These are phyloP conservation scores for Capsicum rhomboideum DNA, from an alignment of 257 asterid genomes.

Conservation along the genomic window DNA sequence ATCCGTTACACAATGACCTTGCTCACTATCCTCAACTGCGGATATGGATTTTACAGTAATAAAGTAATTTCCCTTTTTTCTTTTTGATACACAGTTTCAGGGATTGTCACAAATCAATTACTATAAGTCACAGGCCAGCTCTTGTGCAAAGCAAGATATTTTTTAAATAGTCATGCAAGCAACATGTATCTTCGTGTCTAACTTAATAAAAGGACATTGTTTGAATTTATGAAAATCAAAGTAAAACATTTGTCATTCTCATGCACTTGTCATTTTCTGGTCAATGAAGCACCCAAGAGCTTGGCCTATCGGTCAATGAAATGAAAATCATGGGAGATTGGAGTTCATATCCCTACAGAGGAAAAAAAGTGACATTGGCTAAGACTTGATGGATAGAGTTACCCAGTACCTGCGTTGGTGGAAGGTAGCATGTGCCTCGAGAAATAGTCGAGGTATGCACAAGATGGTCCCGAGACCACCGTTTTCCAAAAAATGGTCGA, in stretches of 20 bases:
- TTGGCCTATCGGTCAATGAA: not conserved
- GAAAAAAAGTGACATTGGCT: not conserved
- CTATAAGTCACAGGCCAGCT: not conserved
- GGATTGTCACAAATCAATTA: not conserved
- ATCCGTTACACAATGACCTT: not conserved
- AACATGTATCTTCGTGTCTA: not conserved
- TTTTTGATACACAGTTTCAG: not conserved
- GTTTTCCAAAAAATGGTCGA: not conserved
- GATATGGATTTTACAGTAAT: not conserved
- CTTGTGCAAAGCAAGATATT: not conserved
- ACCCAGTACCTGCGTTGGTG: not conserved
- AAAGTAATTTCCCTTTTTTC: not conserved
- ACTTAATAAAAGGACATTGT: not conserved
- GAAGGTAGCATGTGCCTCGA: not conserved
- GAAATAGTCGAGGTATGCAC: not conserved
- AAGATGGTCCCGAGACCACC: not conserved
- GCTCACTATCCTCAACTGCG: not conserved
- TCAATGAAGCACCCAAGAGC: not conserved
- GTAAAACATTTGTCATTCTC: not conserved
- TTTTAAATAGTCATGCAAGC: not conserved
- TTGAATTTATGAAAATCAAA: not conserved
- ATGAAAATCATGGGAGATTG: not conserved
- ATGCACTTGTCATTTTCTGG: not conserved
- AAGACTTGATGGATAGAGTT: not conserved
- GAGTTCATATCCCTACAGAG: not conserved